Evolutionary conservation across 108 stramenopile genomes (phyloP).

Genomic region (Skeletonema grethae): DNA sequence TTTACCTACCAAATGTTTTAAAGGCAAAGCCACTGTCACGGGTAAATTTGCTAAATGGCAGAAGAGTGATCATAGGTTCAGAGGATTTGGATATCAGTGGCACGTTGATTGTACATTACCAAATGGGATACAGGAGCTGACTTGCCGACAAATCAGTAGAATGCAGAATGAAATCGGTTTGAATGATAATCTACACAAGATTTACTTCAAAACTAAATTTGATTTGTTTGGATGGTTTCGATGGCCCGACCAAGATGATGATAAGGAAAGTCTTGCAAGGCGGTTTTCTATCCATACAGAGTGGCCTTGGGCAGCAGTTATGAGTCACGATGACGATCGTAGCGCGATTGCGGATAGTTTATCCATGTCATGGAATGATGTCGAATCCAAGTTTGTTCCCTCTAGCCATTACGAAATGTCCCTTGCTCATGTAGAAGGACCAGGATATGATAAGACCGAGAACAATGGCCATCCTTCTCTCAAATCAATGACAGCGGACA

Average conservation of each 20-base stretch:
- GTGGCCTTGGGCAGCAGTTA: slow-evolving; percentile 31
- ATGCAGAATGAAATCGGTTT: slow-evolving; percentile 6
- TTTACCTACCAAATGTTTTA: slow-evolving; percentile 15
- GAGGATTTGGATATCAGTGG: slow-evolving; percentile 31
- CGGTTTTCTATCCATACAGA: slow-evolving; percentile 1
- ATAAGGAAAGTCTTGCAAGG: neutral
- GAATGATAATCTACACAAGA: slow-evolving; percentile 4
- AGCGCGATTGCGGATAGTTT: slow-evolving; percentile 10
- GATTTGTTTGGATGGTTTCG: slow-evolving; percentile 3
- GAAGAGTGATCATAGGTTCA: slow-evolving; percentile 5
- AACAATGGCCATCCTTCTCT: slow-evolving; percentile 3
- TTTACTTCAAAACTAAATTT: slow-evolving; percentile 7
- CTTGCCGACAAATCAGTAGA: slow-evolving; percentile 20
- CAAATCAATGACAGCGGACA: neutral
- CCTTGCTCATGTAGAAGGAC: slow-evolving; percentile 19
- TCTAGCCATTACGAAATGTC: slow-evolving; percentile 4
- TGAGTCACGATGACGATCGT: slow-evolving; percentile 31
- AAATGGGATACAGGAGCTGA: slow-evolving; percentile 26
- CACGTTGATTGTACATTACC: slow-evolving; percentile 27
- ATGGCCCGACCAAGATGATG: neutral
- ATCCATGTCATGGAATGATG: slow-evolving; percentile 16
- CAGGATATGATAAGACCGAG: slow-evolving; percentile 13
- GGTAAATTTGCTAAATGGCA: slow-evolving; percentile 26
- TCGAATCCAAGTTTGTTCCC: slow-evolving; percentile 17
- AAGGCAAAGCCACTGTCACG: slow-evolving; percentile 2